Percentiles rank a stretch among this genome's conserved stretches.
Conservation (phyloP, 352 stramenopile species). For the Globisporangium camurandrum region DNA sequence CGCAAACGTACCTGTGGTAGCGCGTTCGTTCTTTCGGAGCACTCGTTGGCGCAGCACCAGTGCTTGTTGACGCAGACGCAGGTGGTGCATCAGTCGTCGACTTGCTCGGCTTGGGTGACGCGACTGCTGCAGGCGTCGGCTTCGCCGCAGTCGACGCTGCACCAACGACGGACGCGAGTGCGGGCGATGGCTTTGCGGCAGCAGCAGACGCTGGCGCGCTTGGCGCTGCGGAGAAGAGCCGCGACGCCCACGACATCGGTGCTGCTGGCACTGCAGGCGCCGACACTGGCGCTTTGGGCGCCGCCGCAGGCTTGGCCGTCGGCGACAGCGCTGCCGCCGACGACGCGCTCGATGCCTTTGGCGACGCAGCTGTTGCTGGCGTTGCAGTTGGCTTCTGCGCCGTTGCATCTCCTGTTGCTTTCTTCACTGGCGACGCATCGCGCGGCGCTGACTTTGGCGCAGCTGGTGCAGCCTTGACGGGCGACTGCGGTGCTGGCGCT, state of each 20-base stretch:
- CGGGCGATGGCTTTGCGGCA: conserved; percentile 5
- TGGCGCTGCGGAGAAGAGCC: conserved; percentile 25
- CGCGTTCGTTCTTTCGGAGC: conserved; percentile 42
- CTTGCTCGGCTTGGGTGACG: conserved; percentile 13
- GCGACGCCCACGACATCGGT: conserved; percentile 53
- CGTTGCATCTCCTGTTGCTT: conserved; percentile 2
- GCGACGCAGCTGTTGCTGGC: conserved; percentile 2
- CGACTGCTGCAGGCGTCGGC: conserved; percentile 4
- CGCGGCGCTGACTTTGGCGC: conserved; percentile 12
- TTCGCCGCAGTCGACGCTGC: conserved; percentile 21
- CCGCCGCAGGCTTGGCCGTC: conserved; percentile 10
- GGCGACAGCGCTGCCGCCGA: conserved; percentile 9
- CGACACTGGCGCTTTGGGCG: conserved; percentile 10
- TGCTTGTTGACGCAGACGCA: conserved; percentile 7
- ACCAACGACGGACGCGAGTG: conserved; percentile 10
- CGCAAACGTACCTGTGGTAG: conserved; percentile 25
- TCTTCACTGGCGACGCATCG: conserved; percentile 16
- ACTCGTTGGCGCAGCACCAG: too few relatives aligned
- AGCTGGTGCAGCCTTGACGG: conserved; percentile 7
- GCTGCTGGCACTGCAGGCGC: conserved; percentile 17
- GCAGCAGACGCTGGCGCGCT: conserved; percentile 8
- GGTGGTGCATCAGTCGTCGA: conserved; percentile 14
- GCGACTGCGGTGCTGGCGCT: conserved; percentile 10
- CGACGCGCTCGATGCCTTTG: conserved; percentile 6
- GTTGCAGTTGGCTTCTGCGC: conserved; percentile 3